Base-by-base conservation (phyloP, 2,329 filamentous ascomycete species). In the Aspergillus viridinutans region DNA sequence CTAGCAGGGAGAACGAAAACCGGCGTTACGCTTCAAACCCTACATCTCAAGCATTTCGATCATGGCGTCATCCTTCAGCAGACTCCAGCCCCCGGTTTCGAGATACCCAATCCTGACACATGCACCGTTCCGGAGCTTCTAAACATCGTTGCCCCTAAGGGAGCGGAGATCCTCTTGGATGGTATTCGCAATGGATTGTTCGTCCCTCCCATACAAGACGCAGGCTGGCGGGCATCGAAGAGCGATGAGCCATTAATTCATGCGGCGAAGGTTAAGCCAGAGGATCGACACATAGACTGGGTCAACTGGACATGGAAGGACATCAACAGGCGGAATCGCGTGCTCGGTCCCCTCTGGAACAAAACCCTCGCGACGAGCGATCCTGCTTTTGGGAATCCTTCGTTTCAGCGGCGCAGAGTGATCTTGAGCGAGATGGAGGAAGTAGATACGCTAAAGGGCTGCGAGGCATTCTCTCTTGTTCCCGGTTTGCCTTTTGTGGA, bases 21-120 rank as follows among this genome's bases (percentile, higher is more conserved):
- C 0, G 94, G 94, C 25, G 82, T 97, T 23, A 89, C 90, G 0
- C 79, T 99, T 26, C 94, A 99, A 73, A 97, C 93, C 0, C 82
- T 99, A 40, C 85, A 97, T 71, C 81, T 85, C 1, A 75, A 78
- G 17, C 75, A 81, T 49, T 97, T 97, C 70, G 94, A 99, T 72
- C 84, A 86, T 58, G 94, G 94, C 28, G 73, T 78, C 2, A 82
- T 97, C 9, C 79, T 99, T 26, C 81, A 83, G 17, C 92, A 95
- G 73, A 87, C 85, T 0, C 80, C 83, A 0, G 56, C 68, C 0
- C 85, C 85, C 0, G 85, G 84, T 1, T 67, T 84, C 3, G 60
- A 67, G 1, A 78, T 90, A 32, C 75, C 75, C 23, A 75, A 83
- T 28, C 76, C 78, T 0, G 64, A 72, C 0, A 66, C 67, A 23